A percentile compares a stretch with the other conserved stretches of the same genome.
phyloP scores from a whole-genome alignment of 2,329 filamentous ascomycete genomes.

The Rhynchosporium graminicola region DNA sequence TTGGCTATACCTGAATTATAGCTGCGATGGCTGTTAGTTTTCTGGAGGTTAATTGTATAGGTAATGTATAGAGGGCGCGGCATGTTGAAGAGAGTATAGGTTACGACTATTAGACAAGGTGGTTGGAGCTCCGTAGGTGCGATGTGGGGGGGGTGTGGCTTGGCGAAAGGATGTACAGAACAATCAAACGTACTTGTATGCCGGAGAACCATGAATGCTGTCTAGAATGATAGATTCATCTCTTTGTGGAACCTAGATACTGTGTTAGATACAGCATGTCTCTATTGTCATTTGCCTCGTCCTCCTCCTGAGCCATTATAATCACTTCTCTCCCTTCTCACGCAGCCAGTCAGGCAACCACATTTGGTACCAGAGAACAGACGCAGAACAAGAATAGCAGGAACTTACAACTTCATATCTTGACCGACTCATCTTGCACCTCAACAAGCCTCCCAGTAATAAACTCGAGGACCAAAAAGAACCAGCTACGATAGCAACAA shows the following conservation, averaged over 20 bases:
- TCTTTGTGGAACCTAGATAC: conserved; percentile 31
- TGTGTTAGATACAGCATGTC: conserved; percentile 3
- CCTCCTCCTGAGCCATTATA: not conserved
- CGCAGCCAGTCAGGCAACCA: conserved; percentile 18
- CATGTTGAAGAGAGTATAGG: not conserved
- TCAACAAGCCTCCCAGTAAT: not conserved
- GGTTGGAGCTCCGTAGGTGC: not conserved
- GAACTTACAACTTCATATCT: conserved; percentile 35
- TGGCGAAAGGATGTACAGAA: not conserved
- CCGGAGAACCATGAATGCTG: conserved; percentile 26
- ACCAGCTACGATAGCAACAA: not conserved
- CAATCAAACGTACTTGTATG: conserved; percentile 10
- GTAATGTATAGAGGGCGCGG: not conserved
- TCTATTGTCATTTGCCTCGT: not conserved
- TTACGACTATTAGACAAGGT: not conserved
- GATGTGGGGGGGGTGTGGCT: conserved; percentile 1
- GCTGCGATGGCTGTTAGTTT: conserved; percentile 20
- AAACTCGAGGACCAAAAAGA: not conserved
- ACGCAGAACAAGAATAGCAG: not conserved
- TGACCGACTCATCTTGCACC: conserved; percentile 30
- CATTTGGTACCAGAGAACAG: not conserved
- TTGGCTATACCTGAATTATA: conserved; percentile 35
- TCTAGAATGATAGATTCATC: conserved; percentile 32
- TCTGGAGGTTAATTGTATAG: not conserved
- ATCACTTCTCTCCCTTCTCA: not conserved